Base-by-base conservation (phyloP, 176 grass and related monocot genomes). In the Carex cristatella region DNA sequence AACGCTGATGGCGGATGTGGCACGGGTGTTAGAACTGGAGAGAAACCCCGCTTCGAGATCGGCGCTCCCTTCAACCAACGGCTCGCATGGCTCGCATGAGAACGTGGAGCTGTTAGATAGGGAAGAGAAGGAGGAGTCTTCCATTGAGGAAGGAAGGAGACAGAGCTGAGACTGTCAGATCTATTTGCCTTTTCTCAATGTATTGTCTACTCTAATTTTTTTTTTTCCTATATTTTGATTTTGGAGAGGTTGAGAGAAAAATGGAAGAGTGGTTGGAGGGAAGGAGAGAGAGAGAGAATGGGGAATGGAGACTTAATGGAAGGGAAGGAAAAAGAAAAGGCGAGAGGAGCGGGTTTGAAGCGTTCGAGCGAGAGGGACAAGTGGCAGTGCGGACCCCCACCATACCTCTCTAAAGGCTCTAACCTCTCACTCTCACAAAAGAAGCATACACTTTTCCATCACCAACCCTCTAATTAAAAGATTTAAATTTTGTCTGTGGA, bases 1-100 rank as follows among this genome's bases (percentile, higher is more conserved):
- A 87, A 83, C 57, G 84, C 85, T 90, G 81, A 91, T 85, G 88
- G 82, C 32, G 85, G 76, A 30, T 86, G 90, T 79, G 88, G 58
- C 15, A 81, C 54, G 81, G 84, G 85, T 68, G 86, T 16, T 69
- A 62, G 12, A 7, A 44, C 15, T 65, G 5, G 59, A 64, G 63
- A 48, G 44, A 18, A 82, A 2, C 32, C 74, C 74, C 2, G 51
- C 27, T 78, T 78, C 74, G 5, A 78, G 49, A 78, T 78, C 74
- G 2, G 51, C 51, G 74, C 74, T 78, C 2, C 51, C 49, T 55
- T 53, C 51, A 55, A 56, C 2, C 28, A 78, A 16, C 10, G 74
- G 74, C 2, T 78, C 74, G 33, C 59, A 61, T 11, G 79, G 74
- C 2, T 78, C 74, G 33, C 37, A 61, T 11, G 79, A 81, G 59